A percentile compares a stretch with the other conserved stretches of the same genome.
These are phyloP conservation scores for Colletotrichum limetticola DNA, from an alignment of 2,329 filamentous ascomycete species.

Conservation along the genomic window DNA sequence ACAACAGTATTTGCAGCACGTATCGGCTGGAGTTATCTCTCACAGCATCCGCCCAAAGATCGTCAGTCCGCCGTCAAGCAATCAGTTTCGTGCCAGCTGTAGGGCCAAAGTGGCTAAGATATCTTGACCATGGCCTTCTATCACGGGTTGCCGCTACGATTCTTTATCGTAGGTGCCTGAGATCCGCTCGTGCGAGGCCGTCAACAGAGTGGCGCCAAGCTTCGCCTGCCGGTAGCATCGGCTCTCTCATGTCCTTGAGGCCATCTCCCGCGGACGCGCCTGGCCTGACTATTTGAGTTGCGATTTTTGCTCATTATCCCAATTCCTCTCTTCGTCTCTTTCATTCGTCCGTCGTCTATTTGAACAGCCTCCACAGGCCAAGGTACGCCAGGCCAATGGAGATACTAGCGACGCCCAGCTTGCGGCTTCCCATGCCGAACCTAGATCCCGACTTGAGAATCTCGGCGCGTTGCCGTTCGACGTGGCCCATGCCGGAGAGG, in stretches of 20 bases:
- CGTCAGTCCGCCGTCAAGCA: neutral
- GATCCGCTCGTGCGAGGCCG: neutral
- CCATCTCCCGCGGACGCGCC: neutral
- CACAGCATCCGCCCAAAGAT: neutral
- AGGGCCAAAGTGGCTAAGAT: too few relatives aligned
- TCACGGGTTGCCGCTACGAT: neutral
- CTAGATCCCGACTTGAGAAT: slow-evolving; percentile 77
- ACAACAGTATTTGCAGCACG: neutral
- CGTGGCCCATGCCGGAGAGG: slow-evolving; percentile 77
- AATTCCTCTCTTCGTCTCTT: neutral
- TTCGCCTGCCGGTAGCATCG: neutral
- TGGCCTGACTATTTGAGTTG: slow-evolving; percentile 3
- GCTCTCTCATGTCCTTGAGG: neutral
- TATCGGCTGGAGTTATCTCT: neutral
- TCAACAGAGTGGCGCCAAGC: neutral
- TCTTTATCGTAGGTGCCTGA: neutral
- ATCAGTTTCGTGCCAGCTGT: neutral
- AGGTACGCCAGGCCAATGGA: slow-evolving; percentile 75
- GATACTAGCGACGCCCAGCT: slow-evolving; percentile 73
- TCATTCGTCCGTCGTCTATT: slow-evolving; percentile 48
- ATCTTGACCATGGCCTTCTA: too few relatives aligned
- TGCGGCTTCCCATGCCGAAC: slow-evolving; percentile 78
- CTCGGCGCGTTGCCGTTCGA: slow-evolving; percentile 71
- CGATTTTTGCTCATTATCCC: neutral
- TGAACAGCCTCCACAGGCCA: slow-evolving; percentile 75